Percentiles rank a stretch among this genome's conserved stretches.
Evolutionary conservation across 257 asterid species (phyloP).

Genomic region (Orobanche coerulescens): DNA sequence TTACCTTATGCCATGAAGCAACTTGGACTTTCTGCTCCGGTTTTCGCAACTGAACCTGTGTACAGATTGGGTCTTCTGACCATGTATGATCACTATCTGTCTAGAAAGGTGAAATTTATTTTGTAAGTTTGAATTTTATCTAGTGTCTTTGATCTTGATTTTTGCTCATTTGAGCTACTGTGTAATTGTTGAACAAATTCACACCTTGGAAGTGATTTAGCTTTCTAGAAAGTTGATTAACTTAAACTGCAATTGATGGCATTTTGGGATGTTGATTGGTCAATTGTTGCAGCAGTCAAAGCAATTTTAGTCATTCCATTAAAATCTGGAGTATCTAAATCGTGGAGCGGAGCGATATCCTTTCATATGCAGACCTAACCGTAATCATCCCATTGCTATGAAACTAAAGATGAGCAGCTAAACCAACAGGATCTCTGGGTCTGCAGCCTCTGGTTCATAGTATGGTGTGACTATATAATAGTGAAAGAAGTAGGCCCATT

Average conservation of each 20-base stretch:
- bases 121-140: constrained; percentile 6
- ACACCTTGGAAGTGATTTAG: constrained; percentile 5
- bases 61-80: constrained; percentile 87
- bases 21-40: constrained; percentile 76
- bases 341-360: neutral
- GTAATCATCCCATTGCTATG: too few relatives aligned
- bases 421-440: too few relatives aligned
- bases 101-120: constrained; percentile 68
- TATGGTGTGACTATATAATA: too few relatives aligned
- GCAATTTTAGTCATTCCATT: neutral
- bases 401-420: too few relatives aligned
- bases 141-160: constrained; percentile 19
- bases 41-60: constrained; percentile 95
- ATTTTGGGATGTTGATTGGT: neutral
- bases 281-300: neutral
- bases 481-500: too few relatives aligned
- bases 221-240: neutral
- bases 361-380: too few relatives aligned
- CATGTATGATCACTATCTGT: constrained; percentile 90
- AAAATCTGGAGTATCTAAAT: neutral
- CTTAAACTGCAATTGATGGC: neutral
- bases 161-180: constrained; percentile 18
- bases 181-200: neutral
- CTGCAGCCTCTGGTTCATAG: too few relatives aligned
- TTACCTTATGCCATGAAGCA: constrained; percentile 89